Conservation (phyloP, 441 rosid genomes). For the Populus hybrid region DNA sequence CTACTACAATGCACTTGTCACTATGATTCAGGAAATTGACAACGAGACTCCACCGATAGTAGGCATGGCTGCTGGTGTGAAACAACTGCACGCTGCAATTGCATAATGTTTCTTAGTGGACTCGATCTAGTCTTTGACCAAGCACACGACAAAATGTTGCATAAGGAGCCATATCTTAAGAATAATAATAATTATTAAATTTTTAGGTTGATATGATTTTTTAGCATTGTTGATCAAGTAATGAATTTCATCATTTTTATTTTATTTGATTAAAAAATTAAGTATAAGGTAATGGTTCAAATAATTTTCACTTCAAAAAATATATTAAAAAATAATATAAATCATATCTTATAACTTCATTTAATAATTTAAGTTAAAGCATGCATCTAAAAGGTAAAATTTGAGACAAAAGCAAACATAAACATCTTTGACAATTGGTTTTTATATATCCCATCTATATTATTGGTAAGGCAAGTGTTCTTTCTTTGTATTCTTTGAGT, state of each 20-base stretch:
- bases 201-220: too few species aligned
- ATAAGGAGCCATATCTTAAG: too few species aligned
- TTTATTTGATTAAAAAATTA: too few species aligned
- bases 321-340: too few species aligned
- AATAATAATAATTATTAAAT: background rate
- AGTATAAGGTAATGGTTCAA: too few species aligned
- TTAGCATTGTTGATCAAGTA: too few species aligned
- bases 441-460: background rate
- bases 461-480: background rate
- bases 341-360: too few species aligned
- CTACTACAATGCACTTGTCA: slow-evolving; percentile 14
- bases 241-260: too few species aligned
- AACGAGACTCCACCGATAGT: background rate
- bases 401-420: background rate
- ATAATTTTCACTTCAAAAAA: too few species aligned
- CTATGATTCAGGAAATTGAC: slow-evolving; percentile 14
- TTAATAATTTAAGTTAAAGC: background rate
- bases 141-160: background rate
- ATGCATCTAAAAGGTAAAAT: background rate
- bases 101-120: background rate
- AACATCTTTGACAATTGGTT: background rate
- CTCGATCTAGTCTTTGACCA: slow-evolving; percentile 13
- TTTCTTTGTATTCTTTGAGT: slow-evolving; percentile 1
- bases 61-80: background rate
- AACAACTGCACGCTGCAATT: background rate